Conservation (phyloP, 208 protist species). For the Leishmania lainsoni region DNA sequence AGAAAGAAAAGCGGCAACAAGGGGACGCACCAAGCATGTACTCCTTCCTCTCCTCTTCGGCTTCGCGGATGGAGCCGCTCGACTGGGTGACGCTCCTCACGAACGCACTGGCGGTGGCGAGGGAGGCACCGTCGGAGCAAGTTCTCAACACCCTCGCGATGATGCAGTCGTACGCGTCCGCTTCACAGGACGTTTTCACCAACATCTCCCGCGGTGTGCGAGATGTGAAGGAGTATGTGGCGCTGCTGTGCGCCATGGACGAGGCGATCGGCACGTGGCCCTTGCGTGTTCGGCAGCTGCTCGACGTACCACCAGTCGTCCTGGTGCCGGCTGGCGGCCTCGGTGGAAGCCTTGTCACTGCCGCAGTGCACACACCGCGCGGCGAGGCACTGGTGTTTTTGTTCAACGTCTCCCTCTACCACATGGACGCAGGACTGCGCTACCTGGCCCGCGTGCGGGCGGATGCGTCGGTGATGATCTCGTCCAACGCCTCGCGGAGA, state of each 20-base stretch:
- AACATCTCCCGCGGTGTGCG: conserved; percentile 31
- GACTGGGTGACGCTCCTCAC: conserved; percentile 49
- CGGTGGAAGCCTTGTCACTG: conserved; percentile 14
- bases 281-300: conserved; percentile 32
- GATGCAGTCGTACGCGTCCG: conserved; percentile 53
- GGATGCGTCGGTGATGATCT: conserved; percentile 15
- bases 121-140: conserved; percentile 20
- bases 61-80: conserved; percentile 34
- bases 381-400: conserved; percentile 62
- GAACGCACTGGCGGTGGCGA: conserved; percentile 31
- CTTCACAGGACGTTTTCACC: conserved; percentile 34
- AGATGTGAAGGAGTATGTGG: conserved; percentile 41
- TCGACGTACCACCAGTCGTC: conserved; percentile 27
- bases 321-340: conserved; percentile 11
- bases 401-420: conserved; percentile 57
- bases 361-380: conserved; percentile 23
- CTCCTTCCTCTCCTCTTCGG: conserved; percentile 32
- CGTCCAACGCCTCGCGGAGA: conserved; percentile 9
- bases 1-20: background rate
- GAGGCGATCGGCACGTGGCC: conserved; percentile 50
- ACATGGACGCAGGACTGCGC: conserved; percentile 44
- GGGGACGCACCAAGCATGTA: conserved; percentile 6
- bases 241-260: conserved; percentile 58
- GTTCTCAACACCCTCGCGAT: conserved; percentile 40
- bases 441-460: conserved; percentile 45